phyloP scores from a whole-genome alignment of 805 yeast genomes.

The Yarrowia sp. region DNA sequence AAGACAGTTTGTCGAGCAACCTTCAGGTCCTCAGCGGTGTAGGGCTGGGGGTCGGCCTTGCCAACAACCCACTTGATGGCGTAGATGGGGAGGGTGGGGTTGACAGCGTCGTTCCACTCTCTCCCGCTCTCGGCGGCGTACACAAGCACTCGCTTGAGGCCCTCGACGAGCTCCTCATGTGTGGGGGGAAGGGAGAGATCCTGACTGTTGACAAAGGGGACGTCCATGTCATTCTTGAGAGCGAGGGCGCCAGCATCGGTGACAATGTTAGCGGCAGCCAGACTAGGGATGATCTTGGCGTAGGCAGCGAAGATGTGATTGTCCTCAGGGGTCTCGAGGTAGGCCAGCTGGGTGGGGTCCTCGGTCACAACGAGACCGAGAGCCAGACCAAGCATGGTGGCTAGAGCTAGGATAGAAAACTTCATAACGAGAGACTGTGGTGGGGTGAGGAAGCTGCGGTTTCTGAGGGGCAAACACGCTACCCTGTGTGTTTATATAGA shows the following conservation, averaged over 20 bases:
- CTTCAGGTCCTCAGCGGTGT: constrained; percentile 8
- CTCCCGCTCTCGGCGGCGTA: constrained; percentile 3
- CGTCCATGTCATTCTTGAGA: neutral
- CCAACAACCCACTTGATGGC: constrained; percentile 15
- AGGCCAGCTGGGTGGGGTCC: constrained; percentile 1
- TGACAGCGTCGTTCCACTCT: neutral
- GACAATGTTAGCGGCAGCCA: constrained; percentile 17
- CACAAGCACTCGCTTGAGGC: neutral
- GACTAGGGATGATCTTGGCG: constrained; percentile 6
- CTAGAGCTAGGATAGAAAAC: constrained; percentile 1
- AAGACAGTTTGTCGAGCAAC: constrained; percentile 2
- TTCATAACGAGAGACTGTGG: constrained; percentile 18
- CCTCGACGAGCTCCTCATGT: constrained; percentile 9
- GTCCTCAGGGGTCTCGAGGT: constrained; percentile 1
- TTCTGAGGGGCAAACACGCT: neutral
- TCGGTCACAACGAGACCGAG: constrained; percentile 5
- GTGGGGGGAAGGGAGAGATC: neutral
- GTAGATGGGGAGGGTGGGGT: constrained; percentile 8
- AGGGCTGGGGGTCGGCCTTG: constrained; percentile 1
- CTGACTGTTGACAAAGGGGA: neutral
- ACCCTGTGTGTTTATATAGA: neutral
- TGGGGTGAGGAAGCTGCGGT: neutral
- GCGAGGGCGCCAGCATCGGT: constrained; percentile 6
- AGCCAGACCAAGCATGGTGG: neutral
- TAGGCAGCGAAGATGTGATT: neutral